phyloP scores from a whole-genome alignment of 2,329 filamentous ascomycete genomes.

The Alternaria hordeiaustralica region DNA sequence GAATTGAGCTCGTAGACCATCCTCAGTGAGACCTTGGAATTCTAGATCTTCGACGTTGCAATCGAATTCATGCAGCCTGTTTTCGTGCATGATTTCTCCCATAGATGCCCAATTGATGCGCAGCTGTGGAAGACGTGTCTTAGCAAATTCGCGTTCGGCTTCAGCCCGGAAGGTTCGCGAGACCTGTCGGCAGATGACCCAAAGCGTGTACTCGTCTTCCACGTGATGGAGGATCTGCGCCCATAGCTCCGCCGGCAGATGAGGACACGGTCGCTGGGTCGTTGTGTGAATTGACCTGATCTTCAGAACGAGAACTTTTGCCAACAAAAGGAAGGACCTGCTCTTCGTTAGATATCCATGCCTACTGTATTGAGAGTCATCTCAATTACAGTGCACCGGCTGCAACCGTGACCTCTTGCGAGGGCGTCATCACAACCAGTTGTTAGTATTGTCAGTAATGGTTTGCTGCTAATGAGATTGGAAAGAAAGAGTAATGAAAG shows the following conservation, averaged over 20 bases:
- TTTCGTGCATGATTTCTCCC: background rate
- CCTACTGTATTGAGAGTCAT: background rate
- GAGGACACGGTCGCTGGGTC: background rate
- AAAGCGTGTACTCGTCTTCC: conserved; percentile 9
- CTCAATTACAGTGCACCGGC: background rate
- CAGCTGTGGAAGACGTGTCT: background rate
- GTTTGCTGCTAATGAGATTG: background rate
- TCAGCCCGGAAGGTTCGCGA: background rate
- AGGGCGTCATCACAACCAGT: background rate
- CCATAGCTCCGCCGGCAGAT: conserved; percentile 8
- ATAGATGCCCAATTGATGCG: background rate
- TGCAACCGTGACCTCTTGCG: background rate
- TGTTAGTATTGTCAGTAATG: background rate
- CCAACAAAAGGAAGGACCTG: background rate
- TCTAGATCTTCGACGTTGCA: background rate
- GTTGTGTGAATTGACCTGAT: background rate
- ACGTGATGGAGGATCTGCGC: background rate
- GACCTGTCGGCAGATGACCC: conserved; percentile 6
- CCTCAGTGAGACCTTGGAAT: background rate
- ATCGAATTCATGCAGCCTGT: background rate
- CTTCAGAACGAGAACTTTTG: background rate
- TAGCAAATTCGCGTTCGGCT: conserved; percentile 3
- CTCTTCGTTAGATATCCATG: background rate
- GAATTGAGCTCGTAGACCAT: background rate
- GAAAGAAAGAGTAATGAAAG: background rate